These are phyloP conservation scores for Arachnopeziza araneosa DNA, from an alignment of 2,329 filamentous ascomycete species.

Conservation along the genomic window DNA sequence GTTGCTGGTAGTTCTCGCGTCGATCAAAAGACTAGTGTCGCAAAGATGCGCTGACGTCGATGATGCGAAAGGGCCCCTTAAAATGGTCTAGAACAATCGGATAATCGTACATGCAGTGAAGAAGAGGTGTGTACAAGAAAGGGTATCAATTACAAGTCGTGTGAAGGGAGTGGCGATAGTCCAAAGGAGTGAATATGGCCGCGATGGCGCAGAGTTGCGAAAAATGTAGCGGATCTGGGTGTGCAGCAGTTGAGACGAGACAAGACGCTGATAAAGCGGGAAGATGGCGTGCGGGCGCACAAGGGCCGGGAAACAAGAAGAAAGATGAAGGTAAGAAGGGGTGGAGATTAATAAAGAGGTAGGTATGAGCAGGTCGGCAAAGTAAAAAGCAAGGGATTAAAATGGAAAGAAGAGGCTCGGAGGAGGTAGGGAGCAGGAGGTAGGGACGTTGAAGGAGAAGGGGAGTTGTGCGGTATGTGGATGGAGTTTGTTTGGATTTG, in stretches of 20 bases:
- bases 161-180: constrained; percentile 10
- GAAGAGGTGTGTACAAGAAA: constrained; percentile 19
- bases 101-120: background rate
- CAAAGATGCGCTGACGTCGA: background rate
- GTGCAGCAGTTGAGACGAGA: background rate
- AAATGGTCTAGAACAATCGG: background rate
- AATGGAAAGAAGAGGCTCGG: background rate
- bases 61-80: constrained; percentile 3
- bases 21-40: background rate
- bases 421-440: background rate
- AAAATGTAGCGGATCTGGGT: background rate
- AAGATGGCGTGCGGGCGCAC: background rate
- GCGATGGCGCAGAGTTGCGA: constrained; percentile 13
- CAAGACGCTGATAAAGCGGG: background rate
- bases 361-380: background rate
- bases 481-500: background rate
- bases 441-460: background rate
- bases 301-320: background rate
- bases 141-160: constrained; percentile 22
- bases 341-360: background rate
- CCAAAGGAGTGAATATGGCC: constrained; percentile 23
- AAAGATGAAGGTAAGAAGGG: background rate
- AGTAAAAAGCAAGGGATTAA: background rate
- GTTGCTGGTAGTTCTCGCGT: background rate
- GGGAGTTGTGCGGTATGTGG: no score